Evolutionary conservation across 2,329 filamentous ascomycete species (phyloP).

Genomic region (Stagonosporopsis vannaccii): DNA sequence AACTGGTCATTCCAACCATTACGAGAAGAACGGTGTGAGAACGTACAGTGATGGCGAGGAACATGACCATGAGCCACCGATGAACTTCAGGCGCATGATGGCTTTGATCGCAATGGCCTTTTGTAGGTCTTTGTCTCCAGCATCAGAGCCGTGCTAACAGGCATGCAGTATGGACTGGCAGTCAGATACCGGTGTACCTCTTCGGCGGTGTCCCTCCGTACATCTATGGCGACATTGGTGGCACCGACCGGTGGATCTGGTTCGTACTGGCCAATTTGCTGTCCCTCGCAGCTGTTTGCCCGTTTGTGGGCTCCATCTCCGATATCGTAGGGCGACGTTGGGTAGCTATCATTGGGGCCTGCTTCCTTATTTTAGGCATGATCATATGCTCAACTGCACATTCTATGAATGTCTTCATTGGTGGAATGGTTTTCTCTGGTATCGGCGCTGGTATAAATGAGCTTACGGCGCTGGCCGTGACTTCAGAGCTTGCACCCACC

Average conservation of each 20-base stretch:
- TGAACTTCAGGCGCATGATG: constrained; percentile 55
- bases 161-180: constrained; percentile 63
- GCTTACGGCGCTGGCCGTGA: constrained; percentile 71
- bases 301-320: constrained; percentile 64
- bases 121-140: neutral
- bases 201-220: constrained; percentile 46
- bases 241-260: constrained; percentile 67
- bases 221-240: constrained; percentile 67
- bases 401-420: constrained; percentile 37
- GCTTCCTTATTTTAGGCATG: constrained; percentile 48
- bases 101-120: constrained; percentile 55
- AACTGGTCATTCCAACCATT: constrained; percentile 51
- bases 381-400: constrained; percentile 37
- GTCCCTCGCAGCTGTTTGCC: constrained; percentile 62
- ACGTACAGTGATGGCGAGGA: constrained; percentile 37
- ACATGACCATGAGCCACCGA: constrained; percentile 22
- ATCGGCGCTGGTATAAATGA: constrained; percentile 72
- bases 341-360: constrained; percentile 37
- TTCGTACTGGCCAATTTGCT: constrained; percentile 59
- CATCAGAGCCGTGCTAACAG: neutral
- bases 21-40: constrained; percentile 56
- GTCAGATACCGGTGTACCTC: constrained; percentile 62
- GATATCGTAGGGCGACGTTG: constrained; percentile 42
- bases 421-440: constrained; percentile 61
- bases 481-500: constrained; percentile 71